Conservation (phyloP, 768 basidiomycete species). For the Amanita thiersii region DNA sequence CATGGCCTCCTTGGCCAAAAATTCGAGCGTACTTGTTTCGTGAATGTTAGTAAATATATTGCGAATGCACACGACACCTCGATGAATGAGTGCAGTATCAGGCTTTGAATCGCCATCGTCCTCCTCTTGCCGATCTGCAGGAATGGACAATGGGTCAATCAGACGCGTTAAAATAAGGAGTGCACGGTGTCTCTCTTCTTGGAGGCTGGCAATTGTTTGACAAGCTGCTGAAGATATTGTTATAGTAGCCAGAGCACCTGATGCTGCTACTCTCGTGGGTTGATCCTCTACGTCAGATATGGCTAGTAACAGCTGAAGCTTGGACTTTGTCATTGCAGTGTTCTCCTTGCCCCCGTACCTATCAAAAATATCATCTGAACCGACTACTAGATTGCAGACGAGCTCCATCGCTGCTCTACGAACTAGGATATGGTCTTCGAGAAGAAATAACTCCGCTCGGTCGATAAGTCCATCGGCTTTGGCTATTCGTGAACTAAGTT, state of each 20-base stretch:
- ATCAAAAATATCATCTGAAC: slow-evolving; percentile 69
- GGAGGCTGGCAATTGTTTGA: slow-evolving; percentile 49
- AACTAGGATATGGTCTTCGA: slow-evolving; percentile 78
- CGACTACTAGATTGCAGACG: slow-evolving; percentile 82
- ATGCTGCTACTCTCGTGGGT: slow-evolving; percentile 81
- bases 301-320: slow-evolving; percentile 76
- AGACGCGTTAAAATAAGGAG: slow-evolving; percentile 61
- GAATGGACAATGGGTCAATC: slow-evolving; percentile 46
- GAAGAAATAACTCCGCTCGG: slow-evolving; percentile 63
- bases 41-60: slow-evolving; percentile 49
- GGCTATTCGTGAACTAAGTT: slow-evolving; percentile 60
- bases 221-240: slow-evolving; percentile 58
- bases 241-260: slow-evolving; percentile 82
- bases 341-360: slow-evolving; percentile 49
- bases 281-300: slow-evolving; percentile 82
- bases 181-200: slow-evolving; percentile 55
- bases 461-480: slow-evolving; percentile 49
- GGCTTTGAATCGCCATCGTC: slow-evolving; percentile 28
- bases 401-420: slow-evolving; percentile 87
- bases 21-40: slow-evolving; percentile 26
- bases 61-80: slow-evolving; percentile 67
- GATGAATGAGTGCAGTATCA: slow-evolving; percentile 63
- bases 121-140: slow-evolving; percentile 21
- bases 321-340: slow-evolving; percentile 39
- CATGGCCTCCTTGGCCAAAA: slow-evolving; percentile 43